Conservation (phyloP, 192 early-diverging fungal genomes). For the Gigaspora rosea region DNA sequence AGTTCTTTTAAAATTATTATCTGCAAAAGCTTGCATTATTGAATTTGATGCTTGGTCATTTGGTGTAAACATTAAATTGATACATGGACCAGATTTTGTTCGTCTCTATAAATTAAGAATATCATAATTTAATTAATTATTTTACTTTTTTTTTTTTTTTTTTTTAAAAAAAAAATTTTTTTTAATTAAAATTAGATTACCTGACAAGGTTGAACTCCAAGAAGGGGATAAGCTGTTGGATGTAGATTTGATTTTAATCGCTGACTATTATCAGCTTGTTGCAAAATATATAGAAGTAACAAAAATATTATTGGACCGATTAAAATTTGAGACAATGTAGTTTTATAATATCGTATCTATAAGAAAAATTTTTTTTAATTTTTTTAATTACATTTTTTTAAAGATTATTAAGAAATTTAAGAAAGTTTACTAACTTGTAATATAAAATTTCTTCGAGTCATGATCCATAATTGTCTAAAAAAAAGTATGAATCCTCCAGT, state of each 20-base stretch:
- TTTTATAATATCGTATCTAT: slow-evolving; percentile 56
- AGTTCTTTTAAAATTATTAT: slow-evolving; percentile 43
- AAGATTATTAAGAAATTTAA: not conserved
- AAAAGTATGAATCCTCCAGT: slow-evolving; percentile 33
- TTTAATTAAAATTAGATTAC: slow-evolving; percentile 18
- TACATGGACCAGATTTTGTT: slow-evolving; percentile 48
- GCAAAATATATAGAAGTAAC: slow-evolving; percentile 64
- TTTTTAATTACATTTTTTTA: not conserved
- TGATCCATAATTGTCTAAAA: slow-evolving; percentile 59
- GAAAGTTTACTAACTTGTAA: slow-evolving; percentile 54
- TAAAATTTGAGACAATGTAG: slow-evolving; percentile 55
- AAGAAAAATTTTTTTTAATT: not conserved
- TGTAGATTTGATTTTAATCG: slow-evolving; percentile 43
- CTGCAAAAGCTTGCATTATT: slow-evolving; percentile 45
- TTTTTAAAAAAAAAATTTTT: too few relatives aligned
- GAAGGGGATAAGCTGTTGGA: slow-evolving; percentile 44
- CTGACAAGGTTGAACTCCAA: slow-evolving; percentile 47
- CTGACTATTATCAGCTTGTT: slow-evolving; percentile 44
- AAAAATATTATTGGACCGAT: slow-evolving; percentile 69
- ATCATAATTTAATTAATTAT: not conserved
- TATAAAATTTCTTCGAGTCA: slow-evolving; percentile 67
- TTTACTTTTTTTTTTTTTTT: not conserved
- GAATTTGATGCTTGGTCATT: slow-evolving; percentile 36
- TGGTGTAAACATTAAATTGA: slow-evolving; percentile 65
- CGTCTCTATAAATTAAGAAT: slow-evolving; percentile 41